Evolutionary conservation across 2,329 filamentous ascomycete genomes (phyloP).

Genomic region (Dactylellina cionopaga): DNA sequence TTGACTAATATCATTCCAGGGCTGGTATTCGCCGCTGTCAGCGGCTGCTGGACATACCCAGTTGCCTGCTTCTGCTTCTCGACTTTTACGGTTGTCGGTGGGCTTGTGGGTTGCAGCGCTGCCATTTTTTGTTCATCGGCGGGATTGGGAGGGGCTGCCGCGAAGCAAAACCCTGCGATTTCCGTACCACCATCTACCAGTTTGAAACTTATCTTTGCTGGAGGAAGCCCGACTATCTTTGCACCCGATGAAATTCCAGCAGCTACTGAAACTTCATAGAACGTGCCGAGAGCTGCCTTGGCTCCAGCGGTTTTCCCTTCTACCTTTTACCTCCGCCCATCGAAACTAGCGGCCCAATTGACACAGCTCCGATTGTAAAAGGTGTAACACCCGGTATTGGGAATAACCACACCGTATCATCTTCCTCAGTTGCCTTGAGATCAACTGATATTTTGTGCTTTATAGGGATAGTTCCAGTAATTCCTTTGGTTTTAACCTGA

Average conservation of each 20-base stretch:
- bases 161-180: background rate
- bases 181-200: background rate
- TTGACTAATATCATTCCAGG: no score
- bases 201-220: background rate
- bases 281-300: background rate
- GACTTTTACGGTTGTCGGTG: no score
- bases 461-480: background rate
- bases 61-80: no score
- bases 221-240: no score
- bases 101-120: no score
- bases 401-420: background rate
- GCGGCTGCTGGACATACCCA: no score
- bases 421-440: background rate
- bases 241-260: background rate
- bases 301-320: background rate
- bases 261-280: constrained; percentile 1
- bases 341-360: background rate
- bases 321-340: background rate
- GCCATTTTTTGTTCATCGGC: background rate
- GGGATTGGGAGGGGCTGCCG: background rate
- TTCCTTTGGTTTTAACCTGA: background rate
- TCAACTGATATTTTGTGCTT: constrained; percentile 11
- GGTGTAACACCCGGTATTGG: background rate
- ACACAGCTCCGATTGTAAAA: background rate
- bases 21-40: no score